Evolutionary conservation across 2,329 filamentous ascomycete species (phyloP), one percentile per base, ranked within the genome.

Genomic region (Dothistroma pini): DNA sequence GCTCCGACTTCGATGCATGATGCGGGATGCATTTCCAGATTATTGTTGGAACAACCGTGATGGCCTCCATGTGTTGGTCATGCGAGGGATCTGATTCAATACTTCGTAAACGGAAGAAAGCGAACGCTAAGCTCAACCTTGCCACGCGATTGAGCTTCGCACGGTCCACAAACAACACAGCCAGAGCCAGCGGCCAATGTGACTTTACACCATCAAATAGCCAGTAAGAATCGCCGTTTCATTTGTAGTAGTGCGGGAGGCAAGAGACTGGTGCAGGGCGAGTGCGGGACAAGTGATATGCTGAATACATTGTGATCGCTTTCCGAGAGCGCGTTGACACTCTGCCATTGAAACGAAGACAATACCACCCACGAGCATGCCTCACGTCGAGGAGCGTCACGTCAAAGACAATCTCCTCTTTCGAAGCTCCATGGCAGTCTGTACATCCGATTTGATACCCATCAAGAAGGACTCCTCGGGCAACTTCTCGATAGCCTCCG

Each of bases 381-480:
- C 34, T 38, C 14, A 3, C 34, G 34, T 16, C 34, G 14, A 11
- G 2, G 3, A 38, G 9, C 34, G 14, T 29, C 48, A 51, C 6
- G 48, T 14, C 48, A 25, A 31, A 9, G 34, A 58, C 16, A 38
- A 6, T n/a, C 57, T 54, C n/a, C 35, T n/a, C 35, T 47, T 55
- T 16, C 62, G 55, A 41, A 65, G 50, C 19, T 62, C 58, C 25
- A 65, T 57, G 6, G 60, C 60, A n/a, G 52, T 38, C 53, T 61
- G 51, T 11, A 65, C 51, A 32, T 63, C 63, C 21, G 58, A 56
- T 22, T 63, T 65, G 35, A 65, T 32, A 5, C 63, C 60, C 19
- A 65, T 61, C 31, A 63, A 58, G 35, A 63, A 63, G 2, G 58
- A 48, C 11, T 63, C 63, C 2, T 53, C 47, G 5, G 29, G 31